Evolutionary conservation across 495 filamentous ascomycete genomes (phyloP), one percentile per base, ranked within the genome.

Genomic region (Daldinia grandis): DNA sequence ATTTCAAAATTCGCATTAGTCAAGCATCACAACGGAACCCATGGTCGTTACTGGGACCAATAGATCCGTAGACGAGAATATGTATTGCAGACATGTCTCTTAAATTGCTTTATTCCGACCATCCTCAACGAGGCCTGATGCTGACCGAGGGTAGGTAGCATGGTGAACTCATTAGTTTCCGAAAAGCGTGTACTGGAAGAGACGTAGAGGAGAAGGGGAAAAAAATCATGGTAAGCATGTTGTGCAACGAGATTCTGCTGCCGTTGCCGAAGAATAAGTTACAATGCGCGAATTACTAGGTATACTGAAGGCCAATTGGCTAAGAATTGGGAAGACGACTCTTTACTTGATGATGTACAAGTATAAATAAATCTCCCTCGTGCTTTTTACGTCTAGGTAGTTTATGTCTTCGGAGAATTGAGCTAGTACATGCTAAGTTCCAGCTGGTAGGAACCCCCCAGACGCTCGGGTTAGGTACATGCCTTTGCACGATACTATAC

Each of bases 1-100:
- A 66, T 63, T 60, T 51, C 10, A 19, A 60, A 33, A 59, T 53
- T 63, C 53, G 68, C 64, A 62, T 62, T 66, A 53, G 68, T 55
- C 37, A 51, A 71, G 53, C 42, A 63, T 57, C 50, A 47, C 25
- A 17, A 30, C 38, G 50, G 40, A 57, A 63, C 56, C 40, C 53
- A 54, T 12, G 12, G 44, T 38, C 47, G 27, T 37, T 62, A 25
- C 27, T 50, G 55, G 56, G 38, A 58, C 56, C 51, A 56, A 44
- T 47, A 44, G 35, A 62, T 51, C 9, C 7, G 53, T n/a, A 28
- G 30, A 49, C 12, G 60, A 68, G 47, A 64, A 63, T 57, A 49
- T 56, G 59, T 57, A 49, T 56, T 62, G 42, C 31, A 57, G 57
- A 44, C 44, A 54, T 66, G 27, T 62, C 2, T 57, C 21, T 57